Conservation (phyloP, 2,329 filamentous ascomycete genomes). For the Ceratocystis alfenasii region DNA sequence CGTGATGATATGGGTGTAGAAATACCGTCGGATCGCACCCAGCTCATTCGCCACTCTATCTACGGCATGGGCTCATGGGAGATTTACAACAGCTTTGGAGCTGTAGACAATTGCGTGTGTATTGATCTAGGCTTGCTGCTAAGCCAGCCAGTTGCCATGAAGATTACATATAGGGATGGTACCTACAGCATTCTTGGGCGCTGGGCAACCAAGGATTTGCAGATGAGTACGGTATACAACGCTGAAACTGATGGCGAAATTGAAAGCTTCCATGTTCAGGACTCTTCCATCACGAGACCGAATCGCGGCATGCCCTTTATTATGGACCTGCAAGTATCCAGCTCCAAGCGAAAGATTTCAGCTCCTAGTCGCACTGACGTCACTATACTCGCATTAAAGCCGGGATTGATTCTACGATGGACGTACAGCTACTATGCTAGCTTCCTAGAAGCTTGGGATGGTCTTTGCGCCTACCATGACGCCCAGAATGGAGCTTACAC, state of each 20-base stretch:
- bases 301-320: background rate
- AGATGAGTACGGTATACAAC: background rate
- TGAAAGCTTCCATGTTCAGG: background rate
- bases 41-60: background rate
- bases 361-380: background rate
- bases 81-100: slow-evolving; percentile 1
- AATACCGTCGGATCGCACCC: background rate
- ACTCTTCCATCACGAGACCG: background rate
- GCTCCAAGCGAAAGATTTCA: background rate
- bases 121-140: background rate
- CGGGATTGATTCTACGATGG: background rate
- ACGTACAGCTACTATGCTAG: background rate
- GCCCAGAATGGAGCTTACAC: background rate
- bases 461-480: background rate
- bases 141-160: background rate
- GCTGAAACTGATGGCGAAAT: background rate
- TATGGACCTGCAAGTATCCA: background rate
- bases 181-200: background rate
- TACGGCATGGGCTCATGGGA: background rate
- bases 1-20: background rate
- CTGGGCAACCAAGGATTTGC: background rate
- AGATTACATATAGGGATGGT: background rate
- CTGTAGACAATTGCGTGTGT: background rate
- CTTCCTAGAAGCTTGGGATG: slow-evolving; percentile 1
- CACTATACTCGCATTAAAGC: background rate